A percentile compares a stretch with the other conserved stretches of the same genome.
Conservation (phyloP, 352 stramenopile species). For the Elongisporangium undulatum region DNA sequence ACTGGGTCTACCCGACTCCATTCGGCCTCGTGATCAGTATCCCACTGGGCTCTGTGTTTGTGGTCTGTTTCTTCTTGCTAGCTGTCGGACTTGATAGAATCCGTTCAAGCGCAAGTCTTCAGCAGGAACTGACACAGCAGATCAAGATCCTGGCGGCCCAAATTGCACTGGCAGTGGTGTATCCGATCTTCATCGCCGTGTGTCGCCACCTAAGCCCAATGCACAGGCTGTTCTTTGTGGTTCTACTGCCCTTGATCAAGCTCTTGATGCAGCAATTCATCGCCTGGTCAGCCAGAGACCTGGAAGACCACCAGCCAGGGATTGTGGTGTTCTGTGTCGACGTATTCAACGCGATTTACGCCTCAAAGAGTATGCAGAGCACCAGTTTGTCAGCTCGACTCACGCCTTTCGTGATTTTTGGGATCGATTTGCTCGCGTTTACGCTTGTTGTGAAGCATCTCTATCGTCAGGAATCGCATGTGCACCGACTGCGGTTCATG, state of each 20-base stretch:
- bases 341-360: conserved; percentile 24
- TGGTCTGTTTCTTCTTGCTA: conserved; percentile 12
- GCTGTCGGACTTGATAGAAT: conserved; percentile 2
- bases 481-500: no score
- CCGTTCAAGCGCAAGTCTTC: neutral
- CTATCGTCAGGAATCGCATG: no score
- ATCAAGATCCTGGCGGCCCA: conserved; percentile 7
- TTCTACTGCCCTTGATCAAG: no score
- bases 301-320: conserved; percentile 15
- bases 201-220: no score
- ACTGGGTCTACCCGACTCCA: conserved; percentile 20
- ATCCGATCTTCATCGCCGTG: no score
- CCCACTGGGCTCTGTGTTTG: conserved; percentile 9
- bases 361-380: conserved; percentile 26
- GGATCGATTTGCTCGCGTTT: no score
- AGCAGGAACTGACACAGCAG: no score
- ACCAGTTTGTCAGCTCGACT: no score
- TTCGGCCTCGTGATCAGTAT: conserved; percentile 17
- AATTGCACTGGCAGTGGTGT: conserved; percentile 4
- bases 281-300: conserved; percentile 7
- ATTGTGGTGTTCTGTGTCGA: conserved; percentile 21
- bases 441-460: no score
- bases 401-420: no score
- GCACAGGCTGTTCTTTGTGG: no score
- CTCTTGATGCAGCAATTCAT: conserved; percentile 13